Percentiles rank a stretch among this genome's conserved stretches.
Evolutionary conservation across 495 filamentous ascomycete species (phyloP).

Genomic region (Podospora pseudoanserina): DNA sequence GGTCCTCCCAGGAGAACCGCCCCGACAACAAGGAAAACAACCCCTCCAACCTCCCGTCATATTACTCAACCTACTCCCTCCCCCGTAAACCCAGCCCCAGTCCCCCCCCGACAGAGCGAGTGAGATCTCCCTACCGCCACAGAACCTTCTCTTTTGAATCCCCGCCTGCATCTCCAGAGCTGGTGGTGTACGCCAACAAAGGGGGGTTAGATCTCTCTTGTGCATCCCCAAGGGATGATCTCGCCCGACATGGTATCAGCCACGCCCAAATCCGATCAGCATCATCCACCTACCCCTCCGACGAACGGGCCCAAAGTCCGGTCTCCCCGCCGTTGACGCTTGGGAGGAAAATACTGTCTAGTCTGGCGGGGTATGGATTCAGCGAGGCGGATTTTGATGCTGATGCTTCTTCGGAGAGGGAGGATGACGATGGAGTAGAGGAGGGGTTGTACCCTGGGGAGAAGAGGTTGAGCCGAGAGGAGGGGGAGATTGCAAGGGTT

Average conservation of each 20-base stretch:
- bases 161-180: constrained; percentile 16
- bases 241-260: background rate
- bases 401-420: constrained; percentile 7
- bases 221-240: background rate
- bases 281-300: constrained; percentile 29
- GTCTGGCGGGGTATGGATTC: constrained; percentile 16
- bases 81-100: background rate
- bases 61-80: constrained; percentile 4
- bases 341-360: constrained; percentile 20
- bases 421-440: background rate
- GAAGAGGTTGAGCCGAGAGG: background rate
- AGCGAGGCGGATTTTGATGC: constrained; percentile 3
- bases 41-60: background rate
- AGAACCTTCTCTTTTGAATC: constrained; percentile 24
- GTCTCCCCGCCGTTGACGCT: constrained; percentile 27
- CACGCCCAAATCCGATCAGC: constrained; percentile 19
- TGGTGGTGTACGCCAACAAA: constrained; percentile 15
- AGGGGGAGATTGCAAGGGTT: background rate
- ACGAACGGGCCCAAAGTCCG: constrained; percentile 22
- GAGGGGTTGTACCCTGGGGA: background rate
- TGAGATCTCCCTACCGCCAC: background rate
- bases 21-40: background rate
- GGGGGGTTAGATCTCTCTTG: constrained; percentile 7
- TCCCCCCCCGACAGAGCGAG: background rate
- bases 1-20: background rate